phyloP scores from a whole-genome alignment of 352 stramenopile genomes.

The Phytophthora tubulina region DNA sequence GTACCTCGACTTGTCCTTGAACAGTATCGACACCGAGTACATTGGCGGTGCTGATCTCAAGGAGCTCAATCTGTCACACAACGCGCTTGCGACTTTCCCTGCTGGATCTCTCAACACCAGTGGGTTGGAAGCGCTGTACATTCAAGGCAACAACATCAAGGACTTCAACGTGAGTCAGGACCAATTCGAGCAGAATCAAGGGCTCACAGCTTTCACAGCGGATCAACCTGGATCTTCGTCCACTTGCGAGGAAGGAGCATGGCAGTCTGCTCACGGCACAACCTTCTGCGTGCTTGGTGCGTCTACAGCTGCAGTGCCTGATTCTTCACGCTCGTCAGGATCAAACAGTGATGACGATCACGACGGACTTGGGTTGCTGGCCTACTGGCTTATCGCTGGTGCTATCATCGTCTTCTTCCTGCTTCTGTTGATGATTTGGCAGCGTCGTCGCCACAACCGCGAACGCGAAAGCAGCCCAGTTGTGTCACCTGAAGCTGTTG shows the following conservation, averaged over 20 bases:
- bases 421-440: conserved; percentile 43
- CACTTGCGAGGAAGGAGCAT: conserved; percentile 39
- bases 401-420: conserved; percentile 46
- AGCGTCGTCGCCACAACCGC: conserved; percentile 37
- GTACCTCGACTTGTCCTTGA: conserved; percentile 52
- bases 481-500: conserved; percentile 34
- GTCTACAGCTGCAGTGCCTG: conserved; percentile 31
- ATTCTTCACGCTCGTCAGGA: conserved; percentile 29
- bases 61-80: conserved; percentile 53
- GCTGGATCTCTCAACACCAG: conserved; percentile 36
- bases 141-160: conserved; percentile 44
- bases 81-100: conserved; percentile 45
- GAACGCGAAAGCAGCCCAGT: conserved; percentile 35
- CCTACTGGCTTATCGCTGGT: conserved; percentile 48
- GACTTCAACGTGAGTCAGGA: conserved; percentile 51
- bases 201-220: conserved; percentile 41
- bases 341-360: conserved; percentile 22
- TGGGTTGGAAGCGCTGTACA: conserved; percentile 42
- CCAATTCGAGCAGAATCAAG: conserved; percentile 42
- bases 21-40: conserved; percentile 44
- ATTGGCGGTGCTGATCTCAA: conserved; percentile 32
- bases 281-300: conserved; percentile 53
- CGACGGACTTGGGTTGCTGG: conserved; percentile 25
- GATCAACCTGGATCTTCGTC: conserved; percentile 34
- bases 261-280: conserved; percentile 43